Base-by-base conservation (phyloP, 2,329 filamentous ascomycete genomes). In the Pseudonectria foliicola region DNA sequence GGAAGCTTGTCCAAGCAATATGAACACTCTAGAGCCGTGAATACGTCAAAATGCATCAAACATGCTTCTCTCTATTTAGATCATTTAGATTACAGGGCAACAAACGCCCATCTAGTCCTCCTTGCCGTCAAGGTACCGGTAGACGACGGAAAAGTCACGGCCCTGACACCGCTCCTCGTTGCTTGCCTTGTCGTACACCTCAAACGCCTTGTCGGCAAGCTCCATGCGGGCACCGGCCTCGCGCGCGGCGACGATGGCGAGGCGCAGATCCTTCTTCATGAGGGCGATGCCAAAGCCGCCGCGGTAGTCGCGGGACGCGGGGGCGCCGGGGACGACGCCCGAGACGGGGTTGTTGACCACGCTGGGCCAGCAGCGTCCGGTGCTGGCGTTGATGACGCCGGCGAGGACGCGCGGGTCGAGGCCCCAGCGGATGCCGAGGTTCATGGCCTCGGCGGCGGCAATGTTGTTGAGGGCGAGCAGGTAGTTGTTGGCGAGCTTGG, bases 401-500 rank as follows among this genome's bases (percentile, higher is more conserved):
- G 86, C 84, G 2, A 98, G 71, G 7, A 78, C 80, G 50, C 67
- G 66, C 3, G 75, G 66, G 40, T 80, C 75, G 6, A 81, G 61
- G 0, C 77, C 77, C 63, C 71, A 75, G 39, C 62, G 64, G 32
- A 79, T 68, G n/a, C 77, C 77, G 14, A 81, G 59, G 49, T 79
- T 76, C 75, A 81, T 80, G 13, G 77, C 76, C 56, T 81, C 77
- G 4, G 76, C 75, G 3, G 75, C 77, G 4, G 74, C 77, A 38
- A 81, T 88, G 62, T 98, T 98, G 68, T 88, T 93, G 49, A 96
- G 79, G 4, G 89, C 90, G 4, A 98, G 71, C 18, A 96, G 76
- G 60, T 98, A 98, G 63, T 98, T 98, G 66, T 98, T 98, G 34
- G 90, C 89, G 23, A 98, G 72, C 65, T 98, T 98, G 26, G 85